These are phyloP conservation scores for Rosa lucieae DNA, from an alignment of 306 rosid genomes.

Conservation along the genomic window DNA sequence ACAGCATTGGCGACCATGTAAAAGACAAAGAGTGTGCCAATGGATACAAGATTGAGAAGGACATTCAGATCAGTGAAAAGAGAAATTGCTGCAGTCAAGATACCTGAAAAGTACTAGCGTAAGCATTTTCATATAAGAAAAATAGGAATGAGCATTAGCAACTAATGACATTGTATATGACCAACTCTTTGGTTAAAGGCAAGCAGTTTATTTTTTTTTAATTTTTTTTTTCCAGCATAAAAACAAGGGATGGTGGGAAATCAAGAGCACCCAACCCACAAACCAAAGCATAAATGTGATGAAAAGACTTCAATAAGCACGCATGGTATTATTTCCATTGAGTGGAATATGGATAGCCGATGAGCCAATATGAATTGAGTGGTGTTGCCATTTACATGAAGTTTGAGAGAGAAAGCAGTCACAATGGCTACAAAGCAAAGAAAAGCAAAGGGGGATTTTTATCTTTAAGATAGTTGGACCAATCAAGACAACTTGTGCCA, in stretches of 20 bases:
- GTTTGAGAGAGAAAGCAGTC: constrained; percentile 24
- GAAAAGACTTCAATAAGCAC: constrained; percentile 16
- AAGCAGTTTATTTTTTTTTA: too few relatives aligned
- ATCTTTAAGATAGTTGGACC: constrained; percentile 36
- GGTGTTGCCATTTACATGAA: constrained; percentile 28
- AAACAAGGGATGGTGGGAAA: constrained; percentile 27
- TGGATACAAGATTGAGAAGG: constrained; percentile 77
- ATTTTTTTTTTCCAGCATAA: background rate
- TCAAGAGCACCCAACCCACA: constrained; percentile 34
- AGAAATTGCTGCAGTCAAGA: constrained; percentile 81
- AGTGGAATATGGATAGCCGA: background rate
- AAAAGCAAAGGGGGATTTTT: background rate
- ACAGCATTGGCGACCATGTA: constrained; percentile 97
- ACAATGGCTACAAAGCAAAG: constrained; percentile 40
- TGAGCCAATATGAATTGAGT: constrained; percentile 15
- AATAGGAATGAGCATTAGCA: background rate
- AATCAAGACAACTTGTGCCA: constrained; percentile 38
- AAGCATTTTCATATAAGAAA: constrained; percentile 26
- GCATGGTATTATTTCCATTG: background rate
- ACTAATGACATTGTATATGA: constrained; percentile 1
- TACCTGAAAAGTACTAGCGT: constrained; percentile 51
- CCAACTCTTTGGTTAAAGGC: background rate
- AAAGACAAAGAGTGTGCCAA: constrained; percentile 95
- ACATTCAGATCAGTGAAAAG: constrained; percentile 75
- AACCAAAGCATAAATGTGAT: constrained; percentile 21